Percentiles rank a stretch among this genome's conserved stretches.
Conservation (phyloP, 2,329 filamentous ascomycete genomes). For the Verticillium zaregamsianum region DNA sequence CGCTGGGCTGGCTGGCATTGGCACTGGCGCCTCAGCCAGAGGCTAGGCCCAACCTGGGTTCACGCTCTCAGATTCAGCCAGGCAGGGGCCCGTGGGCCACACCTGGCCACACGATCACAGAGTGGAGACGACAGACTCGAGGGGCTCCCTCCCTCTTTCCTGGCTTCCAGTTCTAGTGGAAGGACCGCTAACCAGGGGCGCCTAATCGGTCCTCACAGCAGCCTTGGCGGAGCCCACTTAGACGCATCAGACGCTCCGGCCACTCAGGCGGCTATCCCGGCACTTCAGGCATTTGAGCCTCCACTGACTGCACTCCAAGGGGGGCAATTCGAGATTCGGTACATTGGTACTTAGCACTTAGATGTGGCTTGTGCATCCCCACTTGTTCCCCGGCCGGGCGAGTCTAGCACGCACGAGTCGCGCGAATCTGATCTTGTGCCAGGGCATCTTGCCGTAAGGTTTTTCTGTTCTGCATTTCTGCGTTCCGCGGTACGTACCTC, state of each 20-base stretch:
- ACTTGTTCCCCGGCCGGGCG: background rate
- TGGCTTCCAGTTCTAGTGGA: background rate
- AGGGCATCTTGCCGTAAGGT: background rate
- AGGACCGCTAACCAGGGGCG: background rate
- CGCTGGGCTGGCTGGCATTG: background rate
- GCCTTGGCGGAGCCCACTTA: background rate
- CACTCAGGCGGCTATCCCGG: background rate
- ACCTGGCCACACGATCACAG: background rate
- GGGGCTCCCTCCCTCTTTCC: background rate
- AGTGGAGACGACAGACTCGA: background rate
- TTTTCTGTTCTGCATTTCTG: background rate
- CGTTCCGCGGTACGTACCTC: background rate
- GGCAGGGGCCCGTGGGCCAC: background rate
- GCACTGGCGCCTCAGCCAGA: background rate
- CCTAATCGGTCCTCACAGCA: background rate
- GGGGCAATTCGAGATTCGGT: background rate
- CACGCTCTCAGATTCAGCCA: background rate
- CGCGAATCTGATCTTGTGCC: background rate
- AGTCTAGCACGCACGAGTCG: background rate
- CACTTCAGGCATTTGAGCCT: background rate
- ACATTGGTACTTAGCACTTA: background rate
- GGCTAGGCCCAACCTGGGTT: background rate
- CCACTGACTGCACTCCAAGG: background rate
- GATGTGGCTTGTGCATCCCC: background rate
- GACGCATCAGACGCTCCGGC: background rate